Evolutionary conservation across 2,329 filamentous ascomycete species (phyloP), one percentile per base, ranked within the genome.

Genomic region (Fusarium staphyleae): DNA sequence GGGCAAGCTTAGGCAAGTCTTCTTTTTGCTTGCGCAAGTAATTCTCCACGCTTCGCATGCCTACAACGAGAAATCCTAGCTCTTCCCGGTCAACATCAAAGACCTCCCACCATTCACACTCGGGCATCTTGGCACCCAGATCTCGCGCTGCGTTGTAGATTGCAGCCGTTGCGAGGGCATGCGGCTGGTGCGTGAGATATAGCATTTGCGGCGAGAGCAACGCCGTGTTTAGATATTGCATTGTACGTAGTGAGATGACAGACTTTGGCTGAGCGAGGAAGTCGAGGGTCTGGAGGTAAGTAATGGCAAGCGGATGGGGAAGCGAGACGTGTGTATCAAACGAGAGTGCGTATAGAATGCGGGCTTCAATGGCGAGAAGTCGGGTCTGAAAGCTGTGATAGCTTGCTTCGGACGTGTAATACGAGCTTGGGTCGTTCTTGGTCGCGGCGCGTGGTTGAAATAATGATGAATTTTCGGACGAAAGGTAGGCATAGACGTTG

Each of bases 81-180:
- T 96, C 92, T 77, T 99, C 95, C 43, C 95, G 82, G 67, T 97
- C 93, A 7, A 95, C 90, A 73, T 99, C 95, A 72, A 98, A 98
- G 0, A 98, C 91, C 73, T 97, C 93, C 95, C 95, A 99, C 95
- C 95, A 99, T 59, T 91, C 87, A 40, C 84, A 85, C 59, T 89
- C 89, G 0, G 93, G 91, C 75, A 97, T 81, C 71, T 90, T 92
- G 11, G 89, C 84, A 0, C 83, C 87, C 1, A 84, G 72, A 62
- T 98, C 92, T 36, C 87, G 83, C 1, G 91, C 89, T 0, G 93
- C 90, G n/a, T 91, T 84, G 70, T 98, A 99, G 26, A 97, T 89
- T 1, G 93, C 91, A 2, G 93, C 90, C 3, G 91, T 91, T 4
- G 95, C 93, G 9, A 99, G 78, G 18, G 87, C 85, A 57, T 89